Evolutionary conservation across 2,329 filamentous ascomycete genomes (phyloP).

Genomic region (Fusarium nisikadoi): DNA sequence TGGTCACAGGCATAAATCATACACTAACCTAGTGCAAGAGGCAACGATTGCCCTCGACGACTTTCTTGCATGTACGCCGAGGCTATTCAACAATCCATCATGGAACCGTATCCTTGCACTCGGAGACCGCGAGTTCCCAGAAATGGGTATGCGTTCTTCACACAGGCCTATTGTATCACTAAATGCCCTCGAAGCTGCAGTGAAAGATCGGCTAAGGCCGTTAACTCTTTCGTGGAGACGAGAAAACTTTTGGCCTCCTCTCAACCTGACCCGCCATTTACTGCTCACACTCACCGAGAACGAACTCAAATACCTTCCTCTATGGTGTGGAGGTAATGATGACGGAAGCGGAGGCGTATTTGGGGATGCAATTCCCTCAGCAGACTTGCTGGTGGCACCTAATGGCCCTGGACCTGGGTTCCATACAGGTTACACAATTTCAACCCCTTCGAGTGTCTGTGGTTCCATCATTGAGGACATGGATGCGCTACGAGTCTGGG

Average conservation of each 20-base stretch:
- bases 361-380: slow-evolving; percentile 53
- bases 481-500: slow-evolving; percentile 47
- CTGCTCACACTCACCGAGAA: slow-evolving; percentile 64
- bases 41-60: slow-evolving; percentile 15
- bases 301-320: slow-evolving; percentile 71
- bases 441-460: slow-evolving; percentile 48
- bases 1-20: neutral
- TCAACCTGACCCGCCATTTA: slow-evolving; percentile 55
- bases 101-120: slow-evolving; percentile 17
- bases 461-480: slow-evolving; percentile 52
- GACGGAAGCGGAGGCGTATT: slow-evolving; percentile 64
- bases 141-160: neutral
- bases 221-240: slow-evolving; percentile 42
- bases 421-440: slow-evolving; percentile 56
- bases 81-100: neutral
- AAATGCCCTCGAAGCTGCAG: slow-evolving; percentile 30
- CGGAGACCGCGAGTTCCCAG: neutral
- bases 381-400: slow-evolving; percentile 54
- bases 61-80: slow-evolving; percentile 10
- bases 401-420: slow-evolving; percentile 59
- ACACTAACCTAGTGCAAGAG: neutral
- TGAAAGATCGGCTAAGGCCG: slow-evolving; percentile 37
- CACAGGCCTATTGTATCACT: slow-evolving; percentile 37
- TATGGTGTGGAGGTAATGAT: slow-evolving; percentile 70
- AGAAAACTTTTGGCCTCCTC: slow-evolving; percentile 48